phyloP scores from a whole-genome alignment of 2,329 filamentous ascomycete genomes.

The Epichloe festucae region DNA sequence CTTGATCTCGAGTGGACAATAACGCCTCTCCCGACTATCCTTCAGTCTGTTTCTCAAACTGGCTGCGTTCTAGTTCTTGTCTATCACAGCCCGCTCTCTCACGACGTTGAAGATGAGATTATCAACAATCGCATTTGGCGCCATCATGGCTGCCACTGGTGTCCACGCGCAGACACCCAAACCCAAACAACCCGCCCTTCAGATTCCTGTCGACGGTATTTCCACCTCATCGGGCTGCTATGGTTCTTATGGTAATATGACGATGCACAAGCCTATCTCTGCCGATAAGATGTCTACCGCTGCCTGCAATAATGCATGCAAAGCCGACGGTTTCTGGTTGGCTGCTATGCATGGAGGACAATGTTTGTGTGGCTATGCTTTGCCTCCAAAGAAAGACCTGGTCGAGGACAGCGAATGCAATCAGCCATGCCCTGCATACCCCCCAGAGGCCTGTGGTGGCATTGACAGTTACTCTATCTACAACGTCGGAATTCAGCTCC shows the following conservation, averaged over 20 bases:
- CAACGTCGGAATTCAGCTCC: conserved; percentile 35
- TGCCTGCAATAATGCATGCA: conserved; percentile 28
- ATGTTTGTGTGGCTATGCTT: conserved; percentile 61
- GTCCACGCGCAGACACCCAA: conserved; percentile 8
- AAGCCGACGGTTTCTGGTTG: conserved; percentile 35
- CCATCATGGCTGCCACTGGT: conserved; percentile 17
- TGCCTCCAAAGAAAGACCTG: conserved; percentile 46
- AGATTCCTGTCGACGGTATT: conserved; percentile 22
- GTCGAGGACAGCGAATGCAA: conserved; percentile 49
- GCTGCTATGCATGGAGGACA: conserved; percentile 48
- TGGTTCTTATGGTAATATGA: conserved; percentile 28
- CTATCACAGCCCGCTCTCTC: background rate
- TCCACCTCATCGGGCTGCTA: conserved; percentile 40
- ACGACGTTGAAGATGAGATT: conserved; percentile 17
- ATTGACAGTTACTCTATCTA: conserved; percentile 29
- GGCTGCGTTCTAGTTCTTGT: background rate
- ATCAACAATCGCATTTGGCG: conserved; percentile 15
- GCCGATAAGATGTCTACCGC: conserved; percentile 22
- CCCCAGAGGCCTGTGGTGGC: conserved; percentile 43
- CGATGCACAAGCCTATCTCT: conserved; percentile 10
- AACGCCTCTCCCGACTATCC: background rate
- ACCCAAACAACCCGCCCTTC: conserved; percentile 22
- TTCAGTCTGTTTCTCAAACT: background rate
- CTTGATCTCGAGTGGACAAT: background rate
- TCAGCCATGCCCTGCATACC: conserved; percentile 51